A percentile compares a stretch with the other conserved stretches of the same genome.
These are phyloP conservation scores for Bolboschoenus planiculmis DNA, from an alignment of 176 grass and related monocot species.

Conservation along the genomic window DNA sequence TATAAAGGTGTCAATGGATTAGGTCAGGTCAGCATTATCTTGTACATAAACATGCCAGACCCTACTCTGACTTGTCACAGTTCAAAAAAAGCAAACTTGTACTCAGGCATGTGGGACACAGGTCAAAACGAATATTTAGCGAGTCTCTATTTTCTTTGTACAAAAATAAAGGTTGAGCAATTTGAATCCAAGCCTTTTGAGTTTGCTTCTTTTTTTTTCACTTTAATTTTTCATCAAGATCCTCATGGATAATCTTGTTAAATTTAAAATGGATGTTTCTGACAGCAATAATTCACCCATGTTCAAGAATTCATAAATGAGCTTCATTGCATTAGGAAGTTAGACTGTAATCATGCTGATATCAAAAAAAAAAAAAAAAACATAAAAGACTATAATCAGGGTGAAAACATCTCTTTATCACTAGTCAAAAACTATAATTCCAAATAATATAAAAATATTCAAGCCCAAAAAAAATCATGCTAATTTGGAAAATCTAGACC, in stretches of 20 bases:
- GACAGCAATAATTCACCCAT: background rate
- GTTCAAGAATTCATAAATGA: background rate
- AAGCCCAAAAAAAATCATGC: too few species aligned
- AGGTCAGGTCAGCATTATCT: too few species aligned
- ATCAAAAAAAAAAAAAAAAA: background rate
- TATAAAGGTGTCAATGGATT: background rate
- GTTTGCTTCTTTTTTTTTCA: too few species aligned
- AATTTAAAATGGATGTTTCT: background rate
- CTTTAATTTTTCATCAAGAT: too few species aligned
- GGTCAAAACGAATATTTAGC: background rate
- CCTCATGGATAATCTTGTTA: too few species aligned
- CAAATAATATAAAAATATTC: too few species aligned
- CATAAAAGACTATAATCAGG: background rate
- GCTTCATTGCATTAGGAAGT: background rate
- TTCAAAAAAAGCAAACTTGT: background rate
- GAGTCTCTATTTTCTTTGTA: too few species aligned
- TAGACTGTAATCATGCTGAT: background rate
- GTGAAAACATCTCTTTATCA: background rate
- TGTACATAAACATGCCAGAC: background rate
- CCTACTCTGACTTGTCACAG: background rate
- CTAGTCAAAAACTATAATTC: too few species aligned
- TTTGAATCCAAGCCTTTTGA: too few species aligned
- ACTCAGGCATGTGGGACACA: background rate
- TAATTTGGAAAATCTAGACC: background rate
- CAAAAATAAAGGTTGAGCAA: too few species aligned